Conservation (phyloP, 805 yeast genomes). For the Candida methanosorbosa region DNA sequence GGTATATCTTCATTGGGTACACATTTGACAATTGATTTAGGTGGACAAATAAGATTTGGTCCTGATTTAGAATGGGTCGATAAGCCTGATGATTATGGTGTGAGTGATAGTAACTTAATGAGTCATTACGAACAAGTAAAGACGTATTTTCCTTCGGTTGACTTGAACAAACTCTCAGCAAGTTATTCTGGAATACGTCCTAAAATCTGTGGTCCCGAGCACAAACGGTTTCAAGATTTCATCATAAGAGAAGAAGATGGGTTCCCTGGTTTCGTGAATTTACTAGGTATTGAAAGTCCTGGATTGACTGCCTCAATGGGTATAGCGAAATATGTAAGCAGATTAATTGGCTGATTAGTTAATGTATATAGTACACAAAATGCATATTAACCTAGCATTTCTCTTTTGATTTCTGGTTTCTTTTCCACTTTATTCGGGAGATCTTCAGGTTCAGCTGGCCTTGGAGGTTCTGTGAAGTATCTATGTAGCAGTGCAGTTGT, state of each 20-base stretch:
- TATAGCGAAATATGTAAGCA: constrained; percentile 61
- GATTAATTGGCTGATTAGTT: neutral
- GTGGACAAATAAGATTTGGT: constrained; percentile 75
- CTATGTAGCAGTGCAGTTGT: constrained; percentile 53
- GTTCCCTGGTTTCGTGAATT: constrained; percentile 69
- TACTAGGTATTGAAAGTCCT: constrained; percentile 84
- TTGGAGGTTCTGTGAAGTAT: constrained; percentile 67
- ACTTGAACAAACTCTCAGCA: constrained; percentile 43
- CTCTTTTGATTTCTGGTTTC: constrained; percentile 2
- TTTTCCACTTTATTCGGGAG: constrained; percentile 40
- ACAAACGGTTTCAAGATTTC: constrained; percentile 57
- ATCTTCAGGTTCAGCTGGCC: constrained; percentile 59
- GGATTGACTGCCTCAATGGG: constrained; percentile 82
- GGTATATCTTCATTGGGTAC: constrained; percentile 76
- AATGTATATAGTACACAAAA: constrained; percentile 6
- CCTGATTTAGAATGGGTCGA: constrained; percentile 84
- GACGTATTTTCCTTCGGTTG: constrained; percentile 56
- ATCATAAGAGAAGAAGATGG: constrained; percentile 62
- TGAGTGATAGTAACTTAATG: constrained; percentile 37
- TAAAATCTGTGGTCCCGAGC: constrained; percentile 44
- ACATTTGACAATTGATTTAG: constrained; percentile 76
- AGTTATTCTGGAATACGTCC: constrained; percentile 83
- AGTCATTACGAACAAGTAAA: constrained; percentile 51
- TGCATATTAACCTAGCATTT: neutral
- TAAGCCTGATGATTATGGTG: constrained; percentile 36